Evolutionary conservation across 2,329 filamentous ascomycete genomes (phyloP).

Genomic region (Nothomitra cinnamomea): DNA sequence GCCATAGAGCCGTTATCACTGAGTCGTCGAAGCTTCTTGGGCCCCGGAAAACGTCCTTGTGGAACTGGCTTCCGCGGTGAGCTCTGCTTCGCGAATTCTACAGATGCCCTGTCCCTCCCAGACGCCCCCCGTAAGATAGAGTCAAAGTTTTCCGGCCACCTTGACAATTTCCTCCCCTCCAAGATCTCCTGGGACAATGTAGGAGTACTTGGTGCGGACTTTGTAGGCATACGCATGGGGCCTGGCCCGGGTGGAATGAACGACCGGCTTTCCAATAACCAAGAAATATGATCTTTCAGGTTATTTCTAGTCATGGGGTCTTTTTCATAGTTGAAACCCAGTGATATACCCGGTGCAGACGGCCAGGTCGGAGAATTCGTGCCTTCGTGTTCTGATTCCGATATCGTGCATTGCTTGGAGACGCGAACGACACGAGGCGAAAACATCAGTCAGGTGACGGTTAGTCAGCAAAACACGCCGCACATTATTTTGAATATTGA

Average conservation of each 20-base stretch:
- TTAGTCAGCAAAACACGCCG: too few relatives aligned
- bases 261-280: constrained; percentile 5
- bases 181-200: background rate
- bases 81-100: background rate
- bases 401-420: too few relatives aligned
- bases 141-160: background rate
- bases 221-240: background rate
- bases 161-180: background rate
- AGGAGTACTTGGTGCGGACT: background rate
- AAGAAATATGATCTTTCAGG: constrained; percentile 7
- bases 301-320: constrained; percentile 7
- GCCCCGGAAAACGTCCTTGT: background rate
- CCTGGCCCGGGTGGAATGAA: constrained; percentile 3
- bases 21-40: background rate
- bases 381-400: too few relatives aligned
- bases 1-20: constrained; percentile 2
- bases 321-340: background rate
- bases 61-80: background rate
- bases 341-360: background rate
- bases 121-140: background rate
- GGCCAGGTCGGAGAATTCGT: background rate
- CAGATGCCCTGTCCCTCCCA: background rate
- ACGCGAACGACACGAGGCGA: too few relatives aligned
- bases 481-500: too few relatives aligned
- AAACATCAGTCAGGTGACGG: too few relatives aligned